Evolutionary conservation across 306 rosid genomes (phyloP), one percentile per base, ranked within the genome.

Genomic region (Parietaria judaica): DNA sequence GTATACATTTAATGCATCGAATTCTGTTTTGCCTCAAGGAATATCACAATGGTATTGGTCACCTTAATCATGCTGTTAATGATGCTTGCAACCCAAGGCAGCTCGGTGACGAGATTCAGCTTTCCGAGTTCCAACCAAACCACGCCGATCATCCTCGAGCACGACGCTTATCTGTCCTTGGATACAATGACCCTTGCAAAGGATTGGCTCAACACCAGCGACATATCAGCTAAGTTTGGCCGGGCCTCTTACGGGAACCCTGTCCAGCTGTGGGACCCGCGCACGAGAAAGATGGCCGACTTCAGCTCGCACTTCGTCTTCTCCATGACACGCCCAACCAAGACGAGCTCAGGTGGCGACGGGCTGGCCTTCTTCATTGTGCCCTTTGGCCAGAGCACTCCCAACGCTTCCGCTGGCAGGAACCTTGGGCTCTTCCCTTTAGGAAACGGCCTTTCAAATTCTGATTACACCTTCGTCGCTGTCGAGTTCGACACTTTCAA

Each of bases 261-360:
- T 0, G 78, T 90, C 36, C 83, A 4, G 57, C 76, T 87, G 6
- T 90, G 83, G 80, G 86, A 90, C 10, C 66, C 61, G 54, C n/a
- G 14, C 60, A 83, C 87, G 0, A 51, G 67, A n/a, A 65, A 62
- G 48, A 71, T 86, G 38, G 60, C 95, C 4, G 85, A 81, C 61
- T 87, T 87, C 76, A 74, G 79, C n/a, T 85, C 97, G 6, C 95
- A 85, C 35, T 83, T 90, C 72, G 57, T 94, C 13, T 90, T 90
- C 36, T 6, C 62, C 11, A 79, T 87, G 61, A 73, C 69, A 79
- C 84, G 61, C 72, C 69, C 14, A 31, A 36, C 14, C n/a, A 34
- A 1, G 60, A 56, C 60, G 10, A 34, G 34, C 5, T 5, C 14
- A n/a, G 9, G 7, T 44, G 60, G 44, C 41, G 60, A 56, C 14